Conservation (phyloP, 768 basidiomycete species). For the Auriculariales sp. region DNA sequence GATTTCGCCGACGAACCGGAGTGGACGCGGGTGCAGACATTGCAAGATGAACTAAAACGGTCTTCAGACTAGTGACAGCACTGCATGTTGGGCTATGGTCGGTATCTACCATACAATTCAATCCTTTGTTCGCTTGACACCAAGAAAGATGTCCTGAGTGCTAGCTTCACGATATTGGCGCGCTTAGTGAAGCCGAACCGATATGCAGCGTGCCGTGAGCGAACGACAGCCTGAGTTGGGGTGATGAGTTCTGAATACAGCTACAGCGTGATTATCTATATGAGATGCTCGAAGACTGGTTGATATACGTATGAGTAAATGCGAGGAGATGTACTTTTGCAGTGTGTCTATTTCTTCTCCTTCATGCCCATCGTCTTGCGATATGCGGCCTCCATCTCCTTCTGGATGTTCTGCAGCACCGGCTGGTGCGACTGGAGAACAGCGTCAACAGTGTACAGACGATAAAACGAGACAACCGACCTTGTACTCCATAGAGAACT, state of each 20-base stretch:
- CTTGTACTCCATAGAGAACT: constrained; percentile 43
- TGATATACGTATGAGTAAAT: background rate
- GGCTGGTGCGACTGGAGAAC: constrained; percentile 52
- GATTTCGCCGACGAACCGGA: constrained; percentile 79
- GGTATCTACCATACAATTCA: too few relatives aligned
- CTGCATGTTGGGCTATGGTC: too few relatives aligned
- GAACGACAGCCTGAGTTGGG: too few relatives aligned
- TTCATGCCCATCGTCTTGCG: constrained; percentile 50
- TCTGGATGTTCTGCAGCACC: constrained; percentile 75
- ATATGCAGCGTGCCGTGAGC: too few relatives aligned
- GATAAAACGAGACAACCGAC: constrained; percentile 20
- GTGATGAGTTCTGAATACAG: too few relatives aligned
- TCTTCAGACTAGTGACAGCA: too few relatives aligned
- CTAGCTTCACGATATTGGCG: too few relatives aligned
- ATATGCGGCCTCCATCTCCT: constrained; percentile 77
- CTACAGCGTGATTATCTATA: background rate
- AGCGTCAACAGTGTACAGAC: constrained; percentile 1
- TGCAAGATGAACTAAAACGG: constrained; percentile 55
- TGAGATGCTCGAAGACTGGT: background rate
- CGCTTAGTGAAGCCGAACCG: too few relatives aligned
- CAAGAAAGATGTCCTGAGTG: too few relatives aligned
- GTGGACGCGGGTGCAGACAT: constrained; percentile 51
- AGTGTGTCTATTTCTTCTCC: constrained; percentile 51
- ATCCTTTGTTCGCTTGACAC: too few relatives aligned
- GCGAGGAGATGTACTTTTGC: background rate